A percentile compares a stretch with the other conserved stretches of the same genome.
Conservation (phyloP, 129 eudicot species). For the Dittrichia graveolens region DNA sequence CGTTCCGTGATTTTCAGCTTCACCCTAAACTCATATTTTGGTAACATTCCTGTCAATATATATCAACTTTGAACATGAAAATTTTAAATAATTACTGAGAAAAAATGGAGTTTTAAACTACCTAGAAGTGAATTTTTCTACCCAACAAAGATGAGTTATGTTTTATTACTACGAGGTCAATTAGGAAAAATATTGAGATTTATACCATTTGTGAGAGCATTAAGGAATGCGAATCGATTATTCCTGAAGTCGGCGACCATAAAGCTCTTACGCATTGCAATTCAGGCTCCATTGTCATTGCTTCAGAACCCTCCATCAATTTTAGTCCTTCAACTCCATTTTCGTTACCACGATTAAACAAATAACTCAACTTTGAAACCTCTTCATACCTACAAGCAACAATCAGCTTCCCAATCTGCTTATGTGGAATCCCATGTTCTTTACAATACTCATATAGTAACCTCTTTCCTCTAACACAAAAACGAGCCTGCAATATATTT, state of each 20-base stretch:
- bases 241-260: constrained; percentile 81
- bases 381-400: constrained; percentile 79
- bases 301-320: constrained; percentile 77
- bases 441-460: constrained; percentile 70
- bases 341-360: constrained; percentile 60
- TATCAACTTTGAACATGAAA: constrained; percentile 36
- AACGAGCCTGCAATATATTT: constrained; percentile 55
- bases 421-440: constrained; percentile 68
- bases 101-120: neutral
- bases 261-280: constrained; percentile 75
- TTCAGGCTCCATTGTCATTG: constrained; percentile 68
- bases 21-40: constrained; percentile 75
- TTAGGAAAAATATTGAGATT: neutral
- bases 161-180: neutral
- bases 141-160: neutral
- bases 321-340: constrained; percentile 82
- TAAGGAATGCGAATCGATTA: constrained; percentile 74
- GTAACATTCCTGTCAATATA: constrained; percentile 68
- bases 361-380: constrained; percentile 57
- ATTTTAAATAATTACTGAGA: neutral
- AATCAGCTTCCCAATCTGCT: constrained; percentile 85
- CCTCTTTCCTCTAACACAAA: constrained; percentile 81
- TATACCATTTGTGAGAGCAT: constrained; percentile 79
- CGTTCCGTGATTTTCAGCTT: constrained; percentile 83
- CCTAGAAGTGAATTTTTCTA: neutral